Evolutionary conservation across 1,284 basidiomycete genomes (phyloP), one percentile per base, ranked within the genome.

Genomic region (Trichosporon sp.): DNA sequence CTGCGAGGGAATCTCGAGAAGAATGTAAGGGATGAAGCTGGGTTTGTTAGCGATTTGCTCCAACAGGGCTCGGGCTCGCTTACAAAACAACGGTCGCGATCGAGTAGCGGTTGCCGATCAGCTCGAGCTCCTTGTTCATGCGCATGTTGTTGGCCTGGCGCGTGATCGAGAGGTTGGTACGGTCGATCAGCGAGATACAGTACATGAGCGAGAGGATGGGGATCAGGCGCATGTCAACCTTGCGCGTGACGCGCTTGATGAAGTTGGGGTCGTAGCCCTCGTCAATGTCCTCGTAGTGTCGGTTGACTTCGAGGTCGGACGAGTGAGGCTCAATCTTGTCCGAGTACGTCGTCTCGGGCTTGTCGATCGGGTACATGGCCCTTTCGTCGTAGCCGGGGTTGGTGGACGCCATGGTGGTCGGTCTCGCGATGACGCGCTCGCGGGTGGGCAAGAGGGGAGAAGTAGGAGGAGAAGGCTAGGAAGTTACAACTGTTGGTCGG

Each of bases 41-140:
- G 3, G 8, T 2, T 2, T 1, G 51, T 54, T n/a, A 46, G 43
- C 43, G 26, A 26, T 26, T 26, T 26, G 26, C 26, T 26, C 26
- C 26, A 26, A 16, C 69, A 71, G 82, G 82, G 75, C 21, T 11
- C 19, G 8, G 51, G 6, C 5, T 2, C 14, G 10, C 51, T 54
- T 54, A 63, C 32, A 84, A 82, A 7, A 81, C 72, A 31, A 83
- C 69, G 7, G 79, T 77, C 66, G 80, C 77, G 68, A 84, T 79
- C 51, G 80, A 79, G 75, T 83, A 84, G 43, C 82, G 78, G 59
- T 83, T 78, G 21, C 82, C 84, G 35, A 81, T 70, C 11, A 68
- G 72, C 1, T 78, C 67, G 68, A 76, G 61, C 8, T 75, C 77
- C 6, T 54, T 54, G 38, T 74, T 76, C 77, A 82, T 83, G 21